A percentile compares a stretch with the other conserved stretches of the same genome.
Conservation (phyloP, 768 basidiomycete genomes). For the Calvatia gigantea region DNA sequence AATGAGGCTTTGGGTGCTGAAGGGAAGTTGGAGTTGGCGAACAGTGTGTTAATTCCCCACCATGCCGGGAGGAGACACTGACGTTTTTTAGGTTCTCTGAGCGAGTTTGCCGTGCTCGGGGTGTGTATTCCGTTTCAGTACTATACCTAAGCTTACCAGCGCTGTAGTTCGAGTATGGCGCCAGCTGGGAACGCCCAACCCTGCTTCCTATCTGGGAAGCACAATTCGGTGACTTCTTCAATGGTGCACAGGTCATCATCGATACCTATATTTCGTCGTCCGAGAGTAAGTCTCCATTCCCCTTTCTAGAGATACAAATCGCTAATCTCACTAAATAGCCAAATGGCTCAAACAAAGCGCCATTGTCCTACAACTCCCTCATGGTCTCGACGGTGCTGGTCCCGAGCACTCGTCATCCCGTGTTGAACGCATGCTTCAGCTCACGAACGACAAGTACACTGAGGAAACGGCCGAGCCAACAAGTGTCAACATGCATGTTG, state of each 20-base stretch:
- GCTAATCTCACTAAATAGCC: constrained; percentile 38
- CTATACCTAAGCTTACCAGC: neutral
- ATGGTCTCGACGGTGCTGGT: constrained; percentile 89
- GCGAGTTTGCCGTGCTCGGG: constrained; percentile 86
- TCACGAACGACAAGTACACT: constrained; percentile 69
- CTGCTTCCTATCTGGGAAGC: constrained; percentile 91
- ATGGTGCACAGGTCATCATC: constrained; percentile 87
- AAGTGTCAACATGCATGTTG: constrained; percentile 82
- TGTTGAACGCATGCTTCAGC: constrained; percentile 89
- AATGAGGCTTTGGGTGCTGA: constrained; percentile 60
- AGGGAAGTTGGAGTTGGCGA: constrained; percentile 81
- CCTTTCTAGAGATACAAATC: neutral
- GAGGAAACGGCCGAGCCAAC: constrained; percentile 26
- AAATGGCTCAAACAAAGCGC: constrained; percentile 95
- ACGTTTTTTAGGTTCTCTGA: constrained; percentile 62
- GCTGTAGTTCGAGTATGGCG: constrained; percentile 82
- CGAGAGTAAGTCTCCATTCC: constrained; percentile 57
- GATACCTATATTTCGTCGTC: constrained; percentile 85
- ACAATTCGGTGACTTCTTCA: constrained; percentile 95
- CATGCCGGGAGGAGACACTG: neutral
- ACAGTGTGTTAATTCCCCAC: constrained; percentile 54
- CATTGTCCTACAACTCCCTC: constrained; percentile 80
- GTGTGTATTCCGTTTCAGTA: constrained; percentile 37
- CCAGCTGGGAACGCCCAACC: constrained; percentile 84
- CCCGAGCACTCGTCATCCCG: constrained; percentile 91